These are phyloP conservation scores for Rhodotorula sp. DNA, from an alignment of 1,284 basidiomycete species.

Conservation along the genomic window DNA sequence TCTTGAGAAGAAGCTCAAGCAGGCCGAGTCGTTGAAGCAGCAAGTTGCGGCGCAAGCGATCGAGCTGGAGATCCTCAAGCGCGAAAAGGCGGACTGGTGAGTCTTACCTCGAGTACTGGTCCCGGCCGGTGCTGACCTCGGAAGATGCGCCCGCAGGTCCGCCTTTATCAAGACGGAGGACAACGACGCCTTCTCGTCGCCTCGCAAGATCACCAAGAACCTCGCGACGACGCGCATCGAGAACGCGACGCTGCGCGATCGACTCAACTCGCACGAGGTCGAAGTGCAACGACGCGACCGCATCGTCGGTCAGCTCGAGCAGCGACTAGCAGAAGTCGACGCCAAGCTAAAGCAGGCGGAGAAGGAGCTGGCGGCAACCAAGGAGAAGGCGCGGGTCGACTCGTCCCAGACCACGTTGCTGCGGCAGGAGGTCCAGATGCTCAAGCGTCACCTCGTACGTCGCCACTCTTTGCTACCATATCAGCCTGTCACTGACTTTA, in stretches of 20 bases:
- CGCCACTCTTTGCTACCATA: conserved; percentile 7
- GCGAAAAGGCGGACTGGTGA: conserved; percentile 54
- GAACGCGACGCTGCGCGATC: conserved; percentile 38
- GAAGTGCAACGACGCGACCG: conserved; percentile 42
- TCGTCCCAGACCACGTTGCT: conserved; percentile 40
- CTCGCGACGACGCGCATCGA: conserved; percentile 42
- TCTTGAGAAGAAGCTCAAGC: conserved; percentile 59
- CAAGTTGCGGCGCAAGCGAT: conserved; percentile 61
- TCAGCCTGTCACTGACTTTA: not conserved
- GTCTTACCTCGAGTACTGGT: not conserved
- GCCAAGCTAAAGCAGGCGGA: conserved; percentile 23
- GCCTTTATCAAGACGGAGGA: conserved; percentile 33
- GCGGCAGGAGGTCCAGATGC: conserved; percentile 42
- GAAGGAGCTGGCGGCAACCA: conserved; percentile 12
- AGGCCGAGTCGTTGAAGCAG: conserved; percentile 60
- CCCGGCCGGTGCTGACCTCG: not conserved
- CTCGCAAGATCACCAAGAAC: conserved; percentile 41
- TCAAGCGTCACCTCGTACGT: conserved; percentile 43
- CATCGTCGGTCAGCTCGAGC: conserved; percentile 42
- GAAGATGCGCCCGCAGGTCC: conserved; percentile 1
- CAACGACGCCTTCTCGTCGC: conserved; percentile 33
- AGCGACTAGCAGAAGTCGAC: conserved; percentile 37
- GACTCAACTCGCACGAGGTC: conserved; percentile 31
- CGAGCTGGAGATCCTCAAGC: conserved; percentile 60
- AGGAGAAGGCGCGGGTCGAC: conserved; percentile 31